Evolutionary conservation across 352 stramenopile species (phyloP), one percentile per base, ranked within the genome.

Genomic region (Globisporangium perplexum): DNA sequence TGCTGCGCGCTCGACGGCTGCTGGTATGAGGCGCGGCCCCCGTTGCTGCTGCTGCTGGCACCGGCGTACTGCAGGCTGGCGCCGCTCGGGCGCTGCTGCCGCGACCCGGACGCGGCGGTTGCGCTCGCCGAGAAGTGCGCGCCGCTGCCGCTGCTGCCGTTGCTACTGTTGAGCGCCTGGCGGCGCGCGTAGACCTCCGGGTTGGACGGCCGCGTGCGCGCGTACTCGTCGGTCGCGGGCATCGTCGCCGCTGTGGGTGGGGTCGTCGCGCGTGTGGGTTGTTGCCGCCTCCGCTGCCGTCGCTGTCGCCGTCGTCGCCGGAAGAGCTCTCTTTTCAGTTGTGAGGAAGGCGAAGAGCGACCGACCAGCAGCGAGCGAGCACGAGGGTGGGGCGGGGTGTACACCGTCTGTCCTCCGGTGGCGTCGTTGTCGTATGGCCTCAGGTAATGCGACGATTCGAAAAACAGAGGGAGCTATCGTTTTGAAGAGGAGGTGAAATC

Each of bases 181-280:
- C 63, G 44, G n/a, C 55, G 60, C 39, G 55, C 24, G 53, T 28
- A 68, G 45, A 44, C 42, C 45, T 65, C 50, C 24, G 64, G 44
- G 56, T 55, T 60, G 39, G 59, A 65, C 56, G 65, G 69, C 56
- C 71, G 67, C n/a, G 60, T 60, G 31, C 65, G 65, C 54, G 55
- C 46, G 65, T 69, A 72, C 54, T 69, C 62, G 35, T 72, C 65
- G 26, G 60, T 66, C 43, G 71, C 71, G 22, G 49, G 48, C 55
- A 61, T 61, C 20, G 35, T 42, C 33, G 6, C 20, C 18, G 31
- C n/a, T n/a, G 30, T 14, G 17, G 20, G 28, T 1, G 11, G 14
- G 15, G 12, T 1, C 3, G 24, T 8, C n/a, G 43, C 22, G 11
- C n/a, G 22, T 12, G 44, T 15, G 23, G 22, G 20, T 36, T 31